Percentiles rank a stretch among this genome's conserved stretches.
phyloP scores from a whole-genome alignment of 306 rosid species.

The Albizia julibrissin region DNA sequence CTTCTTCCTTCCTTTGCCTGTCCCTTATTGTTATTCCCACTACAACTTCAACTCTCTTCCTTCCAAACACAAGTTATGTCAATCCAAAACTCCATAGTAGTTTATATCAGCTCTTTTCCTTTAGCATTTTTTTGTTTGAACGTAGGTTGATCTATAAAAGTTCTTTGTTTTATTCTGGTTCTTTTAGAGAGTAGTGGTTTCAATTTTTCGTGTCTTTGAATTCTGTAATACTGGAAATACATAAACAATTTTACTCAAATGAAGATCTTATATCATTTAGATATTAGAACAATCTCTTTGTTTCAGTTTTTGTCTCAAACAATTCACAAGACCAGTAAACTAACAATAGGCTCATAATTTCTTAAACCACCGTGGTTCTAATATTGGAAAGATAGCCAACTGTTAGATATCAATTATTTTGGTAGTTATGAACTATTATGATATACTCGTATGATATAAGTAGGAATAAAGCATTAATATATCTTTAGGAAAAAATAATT shows the following conservation, averaged over 20 bases:
- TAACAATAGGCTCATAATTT: not conserved
- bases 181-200: not conserved
- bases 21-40: too few relatives aligned
- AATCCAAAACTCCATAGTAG: too few relatives aligned
- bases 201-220: not conserved
- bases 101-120: not conserved
- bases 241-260: not conserved
- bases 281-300: not conserved
- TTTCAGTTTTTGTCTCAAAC: constrained; percentile 2
- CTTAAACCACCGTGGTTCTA: too few relatives aligned
- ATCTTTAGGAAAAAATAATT: too few relatives aligned
- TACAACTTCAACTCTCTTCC: too few relatives aligned
- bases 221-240: not conserved
- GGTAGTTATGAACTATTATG: too few relatives aligned
- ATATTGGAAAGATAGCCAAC: too few relatives aligned
- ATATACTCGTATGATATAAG: too few relatives aligned
- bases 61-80: too few relatives aligned
- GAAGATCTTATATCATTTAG: not conserved
- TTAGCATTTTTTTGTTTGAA: not conserved
- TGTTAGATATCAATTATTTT: too few relatives aligned
- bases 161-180: not conserved
- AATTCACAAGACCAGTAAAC: not conserved
- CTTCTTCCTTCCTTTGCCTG: too few relatives aligned
- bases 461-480: too few relatives aligned
- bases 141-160: not conserved